Percentiles rank a stretch among this genome's conserved stretches.
These are phyloP conservation scores for Ceriops tagal DNA, from an alignment of 345 rosid genomes.

Conservation along the genomic window DNA sequence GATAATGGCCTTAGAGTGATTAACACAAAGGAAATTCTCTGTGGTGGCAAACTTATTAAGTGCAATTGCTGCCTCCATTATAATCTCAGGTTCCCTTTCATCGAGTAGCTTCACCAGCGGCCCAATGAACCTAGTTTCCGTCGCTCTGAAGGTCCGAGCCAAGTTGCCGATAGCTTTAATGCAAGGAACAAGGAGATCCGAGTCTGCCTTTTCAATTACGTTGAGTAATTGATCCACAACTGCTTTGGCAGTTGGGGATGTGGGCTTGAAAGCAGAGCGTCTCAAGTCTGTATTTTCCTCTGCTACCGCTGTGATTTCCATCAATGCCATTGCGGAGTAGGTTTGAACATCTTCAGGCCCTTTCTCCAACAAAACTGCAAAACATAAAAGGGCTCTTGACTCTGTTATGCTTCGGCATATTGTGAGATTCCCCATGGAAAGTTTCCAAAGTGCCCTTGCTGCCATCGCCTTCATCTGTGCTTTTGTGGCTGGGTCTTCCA, in stretches of 20 bases:
- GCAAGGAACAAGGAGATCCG: slow-evolving; percentile 26
- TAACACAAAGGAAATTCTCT: slow-evolving; percentile 25
- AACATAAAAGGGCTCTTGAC: slow-evolving; percentile 30
- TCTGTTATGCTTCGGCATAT: slow-evolving; percentile 27
- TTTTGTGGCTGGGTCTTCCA: slow-evolving; percentile 26
- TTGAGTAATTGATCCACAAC: slow-evolving; percentile 26
- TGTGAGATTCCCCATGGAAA: slow-evolving; percentile 15
- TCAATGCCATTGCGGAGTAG: slow-evolving; percentile 31
- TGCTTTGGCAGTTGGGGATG: slow-evolving; percentile 27
- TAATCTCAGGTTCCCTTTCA: slow-evolving; percentile 23
- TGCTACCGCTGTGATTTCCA: slow-evolving; percentile 31
- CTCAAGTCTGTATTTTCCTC: slow-evolving; percentile 26
- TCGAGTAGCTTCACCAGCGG: slow-evolving; percentile 31
- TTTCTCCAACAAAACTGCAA: slow-evolving; percentile 24
- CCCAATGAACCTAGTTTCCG: slow-evolving; percentile 24
- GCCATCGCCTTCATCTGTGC: slow-evolving; percentile 37
- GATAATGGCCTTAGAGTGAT: slow-evolving; percentile 27
- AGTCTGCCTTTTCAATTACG: slow-evolving; percentile 19
- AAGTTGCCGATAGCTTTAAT: slow-evolving; percentile 22
- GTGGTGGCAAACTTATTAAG: slow-evolving; percentile 25
- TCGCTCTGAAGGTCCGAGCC: slow-evolving; percentile 26
- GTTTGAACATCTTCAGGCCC: slow-evolving; percentile 29
- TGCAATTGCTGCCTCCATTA: slow-evolving; percentile 27
- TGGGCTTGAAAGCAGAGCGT: slow-evolving; percentile 30
- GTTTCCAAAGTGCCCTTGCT: slow-evolving; percentile 32